Evolutionary conservation across 768 basidiomycete genomes (phyloP).

Genomic region (Suillus paluster): DNA sequence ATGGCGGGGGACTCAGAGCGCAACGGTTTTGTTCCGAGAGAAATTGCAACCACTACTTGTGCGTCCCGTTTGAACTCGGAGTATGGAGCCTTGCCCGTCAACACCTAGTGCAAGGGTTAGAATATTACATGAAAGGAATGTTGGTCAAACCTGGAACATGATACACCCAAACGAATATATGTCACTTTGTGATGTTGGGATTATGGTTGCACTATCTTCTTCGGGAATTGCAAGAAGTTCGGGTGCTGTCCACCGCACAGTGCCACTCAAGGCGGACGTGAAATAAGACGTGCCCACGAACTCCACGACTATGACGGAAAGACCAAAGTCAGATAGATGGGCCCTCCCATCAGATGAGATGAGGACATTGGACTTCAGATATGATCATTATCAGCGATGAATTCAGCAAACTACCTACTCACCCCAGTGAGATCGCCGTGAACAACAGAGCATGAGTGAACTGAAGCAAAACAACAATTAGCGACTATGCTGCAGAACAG

Average conservation of each 20-base stretch:
- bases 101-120: slow-evolving; percentile 1
- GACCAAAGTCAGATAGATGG: slow-evolving; percentile 50
- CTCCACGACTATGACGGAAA: slow-evolving; percentile 24
- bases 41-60: slow-evolving; percentile 13
- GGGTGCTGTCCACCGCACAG: slow-evolving; percentile 8
- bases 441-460: slow-evolving; percentile 22
- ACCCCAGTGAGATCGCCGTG: slow-evolving; percentile 26
- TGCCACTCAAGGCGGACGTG: slow-evolving; percentile 2
- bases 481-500: background rate
- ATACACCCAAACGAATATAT: slow-evolving; percentile 45
- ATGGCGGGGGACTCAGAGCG: slow-evolving; percentile 5
- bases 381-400: background rate
- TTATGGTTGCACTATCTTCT: background rate
- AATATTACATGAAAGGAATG: background rate
- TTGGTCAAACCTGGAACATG: slow-evolving; percentile 13
- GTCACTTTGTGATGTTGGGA: slow-evolving; percentile 38
- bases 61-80: slow-evolving; percentile 13
- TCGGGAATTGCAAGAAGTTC: slow-evolving; percentile 40
- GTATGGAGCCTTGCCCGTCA: slow-evolving; percentile 11
- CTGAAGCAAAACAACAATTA: slow-evolving; percentile 3
- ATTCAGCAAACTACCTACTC: background rate
- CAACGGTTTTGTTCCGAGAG: slow-evolving; percentile 6
- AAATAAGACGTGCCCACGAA: slow-evolving; percentile 17
- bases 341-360: slow-evolving; percentile 39
- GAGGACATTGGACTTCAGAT: slow-evolving; percentile 46